A percentile compares a stretch with the other conserved stretches of the same genome.
These are phyloP conservation scores for Penicillium freii DNA, from an alignment of 2,329 filamentous ascomycete species.

Conservation along the genomic window DNA sequence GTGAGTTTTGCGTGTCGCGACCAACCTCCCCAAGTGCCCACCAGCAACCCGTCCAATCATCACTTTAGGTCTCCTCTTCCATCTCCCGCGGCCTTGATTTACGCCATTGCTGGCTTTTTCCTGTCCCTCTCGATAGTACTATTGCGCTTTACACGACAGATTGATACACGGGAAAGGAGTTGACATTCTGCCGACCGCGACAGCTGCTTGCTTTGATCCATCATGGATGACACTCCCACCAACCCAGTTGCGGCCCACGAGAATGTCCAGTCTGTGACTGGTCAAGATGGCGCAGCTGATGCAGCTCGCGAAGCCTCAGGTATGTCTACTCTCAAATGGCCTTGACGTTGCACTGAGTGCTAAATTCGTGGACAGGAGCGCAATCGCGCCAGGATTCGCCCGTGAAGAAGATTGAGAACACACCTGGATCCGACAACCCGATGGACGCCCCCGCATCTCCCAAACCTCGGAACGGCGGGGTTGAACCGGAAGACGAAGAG, in stretches of 20 bases:
- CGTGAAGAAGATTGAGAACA: constrained; percentile 30
- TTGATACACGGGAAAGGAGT: constrained; percentile 31
- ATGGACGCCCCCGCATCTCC: constrained; percentile 67
- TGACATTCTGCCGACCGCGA: constrained; percentile 33
- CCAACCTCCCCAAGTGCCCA: constrained; percentile 33
- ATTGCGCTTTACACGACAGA: constrained; percentile 17
- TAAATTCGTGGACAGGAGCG: constrained; percentile 27
- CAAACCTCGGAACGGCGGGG: constrained; percentile 59
- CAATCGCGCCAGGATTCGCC: constrained; percentile 36
- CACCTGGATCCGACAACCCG: constrained; percentile 58
- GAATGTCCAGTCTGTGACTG: constrained; percentile 27
- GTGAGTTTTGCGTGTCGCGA: constrained; percentile 38
- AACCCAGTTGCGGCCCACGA: constrained; percentile 29
- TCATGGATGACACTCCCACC: constrained; percentile 40
- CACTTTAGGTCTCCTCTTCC: constrained; percentile 13
- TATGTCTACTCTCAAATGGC: constrained; percentile 22
- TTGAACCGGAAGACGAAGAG: constrained; percentile 68
- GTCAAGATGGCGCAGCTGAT: constrained; percentile 31
- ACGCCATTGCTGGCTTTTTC: constrained; percentile 5
- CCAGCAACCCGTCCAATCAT: constrained; percentile 26
- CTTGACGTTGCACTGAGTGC: constrained; percentile 16
- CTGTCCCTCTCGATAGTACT: constrained; percentile 1
- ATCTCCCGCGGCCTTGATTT: constrained; percentile 13
- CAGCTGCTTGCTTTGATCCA: constrained; percentile 28
- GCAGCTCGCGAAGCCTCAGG: constrained; percentile 33